Base-by-base conservation (phyloP, 2,329 filamentous ascomycete genomes). In the Cercospora sp. region DNA sequence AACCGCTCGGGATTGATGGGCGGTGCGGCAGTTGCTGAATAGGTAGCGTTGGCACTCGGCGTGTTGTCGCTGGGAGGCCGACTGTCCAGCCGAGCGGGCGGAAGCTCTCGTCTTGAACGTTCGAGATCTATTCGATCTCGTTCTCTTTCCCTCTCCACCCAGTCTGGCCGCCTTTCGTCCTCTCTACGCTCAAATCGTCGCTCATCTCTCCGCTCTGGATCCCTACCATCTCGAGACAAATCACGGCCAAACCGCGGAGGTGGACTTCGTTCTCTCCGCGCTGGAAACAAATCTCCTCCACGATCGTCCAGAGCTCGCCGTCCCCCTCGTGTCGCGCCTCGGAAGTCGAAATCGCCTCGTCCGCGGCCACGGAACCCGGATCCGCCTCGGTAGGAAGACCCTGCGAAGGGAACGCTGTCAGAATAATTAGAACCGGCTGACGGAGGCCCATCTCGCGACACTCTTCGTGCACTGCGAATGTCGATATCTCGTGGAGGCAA, bases 371-470 rank as follows among this genome's bases (percentile, higher is more conserved):
- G 63, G 30, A 64, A 64, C 83, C 81, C 82, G 49, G 79, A 77
- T n/a, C 71, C 72, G 21, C 75, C 73, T 61, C 76, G 65, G 49
- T 70, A 73, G 21, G 80, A 79, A 67, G 82, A 80, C 65, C 85
- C 84, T 8, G 83, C 79, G 18, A 83, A 85, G 66, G 90, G 89
- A 1, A 86, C 84, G 12, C 87, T 85, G 70, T 93, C 91, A 0
- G 90, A 91, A 24, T 88, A 88, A 9, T 88, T 88, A 3, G 91
- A 92, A 4, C 89, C 89, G 18, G 89, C 90, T 1, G 90, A 91
- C 24, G 88, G 85, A 10, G 91, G 90, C 0, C 90, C 91, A 74
- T 94, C 91, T 74, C 91, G 85, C 8, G 90, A 92, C 16, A 86
- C 88, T 58, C 90, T 85, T 64, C 90, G 84, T 18, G 88, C 87